Evolutionary conservation across 2,329 filamentous ascomycete genomes (phyloP), one percentile per base, ranked within the genome.

Genomic region (Hortaea werneckii): DNA sequence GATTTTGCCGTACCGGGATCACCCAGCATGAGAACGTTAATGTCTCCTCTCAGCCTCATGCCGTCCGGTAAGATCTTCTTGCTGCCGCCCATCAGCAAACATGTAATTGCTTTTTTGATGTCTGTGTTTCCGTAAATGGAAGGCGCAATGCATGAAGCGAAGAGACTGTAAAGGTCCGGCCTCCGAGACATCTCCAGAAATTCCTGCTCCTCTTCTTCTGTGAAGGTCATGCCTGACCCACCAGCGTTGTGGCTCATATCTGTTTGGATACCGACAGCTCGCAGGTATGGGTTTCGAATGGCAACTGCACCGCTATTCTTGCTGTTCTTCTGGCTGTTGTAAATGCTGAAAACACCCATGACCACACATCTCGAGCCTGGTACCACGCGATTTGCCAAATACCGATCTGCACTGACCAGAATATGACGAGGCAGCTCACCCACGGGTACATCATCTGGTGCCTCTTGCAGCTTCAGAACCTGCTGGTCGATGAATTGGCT

Each of bases 1-100:
- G 92, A 98, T 66, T 98, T 98, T 47, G 92, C 92, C 1, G 92
- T 98, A 79, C 92, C 92, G 0, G 92, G 92, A 54, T 98, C 92
- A 77, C 92, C 92, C 26, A 98, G 83, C 27, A 98, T 78, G 9
- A 98, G 77, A 4, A 98, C 90, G 65, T 98, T 98, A 67, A 98
- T 98, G 60, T 98, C 92, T 58, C 92, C 92, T 77, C 92, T 82
- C 6, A 98, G 77, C 62, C 86, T 94, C 89, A 98, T 98, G 32
- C 92, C 92, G 57, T 98, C 92, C 0, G 92, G 92, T 0, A 98
- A 71, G 34, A 98, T 94, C 69, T 98, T 98, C 68, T 98, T 98
- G 29, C 88, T 94, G 10, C 92, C 92, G 48, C 92, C 92, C 64
- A 96, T 80, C 1, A 98, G 74, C 5, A 98, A 73, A 68, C 92